A percentile compares a stretch with the other conserved stretches of the same genome.
phyloP scores from a whole-genome alignment of 805 yeast genomes.

The Wickerhamia fluorescens region DNA sequence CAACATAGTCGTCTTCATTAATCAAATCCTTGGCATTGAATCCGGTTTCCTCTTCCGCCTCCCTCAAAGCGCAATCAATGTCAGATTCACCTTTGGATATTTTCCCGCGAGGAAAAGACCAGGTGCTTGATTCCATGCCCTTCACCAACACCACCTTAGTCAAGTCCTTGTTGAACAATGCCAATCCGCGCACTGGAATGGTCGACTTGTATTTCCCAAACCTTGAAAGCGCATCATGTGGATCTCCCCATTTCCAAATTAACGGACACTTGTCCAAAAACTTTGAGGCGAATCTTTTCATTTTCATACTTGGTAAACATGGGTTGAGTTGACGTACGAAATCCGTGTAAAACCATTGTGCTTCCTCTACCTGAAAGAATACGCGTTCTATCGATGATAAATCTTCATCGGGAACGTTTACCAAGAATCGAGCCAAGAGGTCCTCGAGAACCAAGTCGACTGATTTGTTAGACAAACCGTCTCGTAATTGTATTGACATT shows the following conservation, averaged over 20 bases:
- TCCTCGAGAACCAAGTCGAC: slow-evolving; percentile 77
- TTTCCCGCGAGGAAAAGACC: slow-evolving; percentile 98
- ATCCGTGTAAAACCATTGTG: slow-evolving; percentile 96
- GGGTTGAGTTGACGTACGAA: slow-evolving; percentile 70
- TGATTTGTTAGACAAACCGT: slow-evolving; percentile 54
- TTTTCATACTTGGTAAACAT: slow-evolving; percentile 64
- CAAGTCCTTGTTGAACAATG: slow-evolving; percentile 65
- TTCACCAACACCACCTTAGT: slow-evolving; percentile 72
- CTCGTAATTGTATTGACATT: slow-evolving; percentile 56
- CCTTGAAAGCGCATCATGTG: slow-evolving; percentile 67
- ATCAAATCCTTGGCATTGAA: slow-evolving; percentile 69
- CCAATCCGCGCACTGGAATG: slow-evolving; percentile 96
- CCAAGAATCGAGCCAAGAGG: slow-evolving; percentile 78
- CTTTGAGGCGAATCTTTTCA: slow-evolving; percentile 66
- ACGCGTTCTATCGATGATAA: slow-evolving; percentile 72
- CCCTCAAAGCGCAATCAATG: slow-evolving; percentile 83
- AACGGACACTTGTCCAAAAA: slow-evolving; percentile 66
- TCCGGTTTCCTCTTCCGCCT: slow-evolving; percentile 90
- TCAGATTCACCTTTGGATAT: slow-evolving; percentile 91
- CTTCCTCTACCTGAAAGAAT: slow-evolving; percentile 93
- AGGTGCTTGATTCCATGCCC: slow-evolving; percentile 70
- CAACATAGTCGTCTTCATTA: slow-evolving; percentile 66
- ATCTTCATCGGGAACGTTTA: slow-evolving; percentile 91
- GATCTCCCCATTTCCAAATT: slow-evolving; percentile 80
- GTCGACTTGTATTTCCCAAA: slow-evolving; percentile 81